Conservation (phyloP, 1,139 yeast genomes). For the Saccharomyces hybrid region DNA sequence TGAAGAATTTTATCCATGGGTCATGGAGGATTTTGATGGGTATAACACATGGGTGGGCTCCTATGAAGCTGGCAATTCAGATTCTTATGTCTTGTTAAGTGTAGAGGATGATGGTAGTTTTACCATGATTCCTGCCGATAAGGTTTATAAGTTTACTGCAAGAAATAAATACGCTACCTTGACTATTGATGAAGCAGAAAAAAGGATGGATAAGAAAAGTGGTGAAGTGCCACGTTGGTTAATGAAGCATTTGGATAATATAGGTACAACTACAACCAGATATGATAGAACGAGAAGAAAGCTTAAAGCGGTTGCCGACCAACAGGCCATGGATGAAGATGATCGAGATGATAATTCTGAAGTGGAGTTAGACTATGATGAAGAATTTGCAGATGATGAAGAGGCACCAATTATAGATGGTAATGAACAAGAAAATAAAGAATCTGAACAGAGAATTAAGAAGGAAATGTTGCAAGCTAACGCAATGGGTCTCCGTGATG, state of each 20-base stretch:
- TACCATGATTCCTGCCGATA: slow-evolving; percentile 91
- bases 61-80: slow-evolving; percentile 90
- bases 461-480: slow-evolving; percentile 85
- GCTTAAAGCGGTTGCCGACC: slow-evolving; percentile 49
- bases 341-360: slow-evolving; percentile 60
- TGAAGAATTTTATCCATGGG: slow-evolving; percentile 98
- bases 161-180: slow-evolving; percentile 89
- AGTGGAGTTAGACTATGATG: slow-evolving; percentile 91
- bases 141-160: slow-evolving; percentile 87
- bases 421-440: slow-evolving; percentile 88
- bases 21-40: slow-evolving; percentile 92
- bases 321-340: slow-evolving; percentile 35
- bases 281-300: slow-evolving; percentile 40
- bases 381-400: slow-evolving; percentile 97
- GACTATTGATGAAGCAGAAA: slow-evolving; percentile 94
- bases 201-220: slow-evolving; percentile 74
- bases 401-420: slow-evolving; percentile 98
- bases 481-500: slow-evolving; percentile 57
- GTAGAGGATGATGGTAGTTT: slow-evolving; percentile 78
- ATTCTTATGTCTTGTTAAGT: slow-evolving; percentile 75
- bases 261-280: slow-evolving; percentile 40
- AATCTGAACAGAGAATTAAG: slow-evolving; percentile 81
- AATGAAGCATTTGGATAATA: slow-evolving; percentile 81
- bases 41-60: slow-evolving; percentile 91
- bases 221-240: slow-evolving; percentile 87